Percentiles rank a stretch among this genome's conserved stretches.
phyloP scores from a whole-genome alignment of 1,284 basidiomycete genomes.

The Puccinia novopanici region DNA sequence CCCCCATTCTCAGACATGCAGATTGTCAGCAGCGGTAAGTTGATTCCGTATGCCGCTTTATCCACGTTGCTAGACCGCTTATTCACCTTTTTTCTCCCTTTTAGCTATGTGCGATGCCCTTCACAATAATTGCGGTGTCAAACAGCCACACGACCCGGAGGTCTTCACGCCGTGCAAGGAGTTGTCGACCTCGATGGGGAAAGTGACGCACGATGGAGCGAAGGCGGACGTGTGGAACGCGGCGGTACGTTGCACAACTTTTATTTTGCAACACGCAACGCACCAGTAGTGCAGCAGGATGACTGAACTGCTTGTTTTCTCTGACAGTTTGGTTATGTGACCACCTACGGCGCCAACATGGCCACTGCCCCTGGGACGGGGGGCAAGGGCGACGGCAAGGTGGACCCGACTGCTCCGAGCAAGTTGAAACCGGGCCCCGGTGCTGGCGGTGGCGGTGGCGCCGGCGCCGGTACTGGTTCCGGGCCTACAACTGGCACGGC shows the following conservation, averaged over 20 bases:
- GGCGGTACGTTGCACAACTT: not conserved
- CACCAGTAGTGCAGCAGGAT: not conserved
- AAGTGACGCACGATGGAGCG: not conserved
- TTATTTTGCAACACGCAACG: not conserved
- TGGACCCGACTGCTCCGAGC: slow-evolving; percentile 52
- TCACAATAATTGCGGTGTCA: slow-evolving; percentile 16
- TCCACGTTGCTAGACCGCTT: not conserved
- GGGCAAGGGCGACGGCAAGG: slow-evolving; percentile 55
- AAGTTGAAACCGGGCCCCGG: slow-evolving; percentile 53
- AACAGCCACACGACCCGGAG: not conserved
- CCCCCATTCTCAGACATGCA: slow-evolving; percentile 18
- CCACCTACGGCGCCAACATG: not conserved
- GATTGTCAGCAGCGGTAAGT: slow-evolving; percentile 6
- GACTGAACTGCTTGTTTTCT: not conserved
- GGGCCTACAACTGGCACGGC: not conserved
- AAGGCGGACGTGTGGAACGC: slow-evolving; percentile 18
- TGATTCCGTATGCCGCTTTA: not conserved
- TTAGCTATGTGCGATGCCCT: slow-evolving; percentile 39
- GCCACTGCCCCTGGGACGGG: not conserved
- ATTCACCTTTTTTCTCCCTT: not conserved
- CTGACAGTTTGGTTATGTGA: not conserved
- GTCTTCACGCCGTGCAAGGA: not conserved
- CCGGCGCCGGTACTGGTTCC: too few relatives aligned
- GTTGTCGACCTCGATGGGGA: not conserved
- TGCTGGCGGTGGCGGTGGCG: too few relatives aligned